Percentiles rank a stretch among this genome's conserved stretches.
phyloP scores from a whole-genome alignment of 768 basidiomycete species.

The Panaeolus papilionaceus region DNA sequence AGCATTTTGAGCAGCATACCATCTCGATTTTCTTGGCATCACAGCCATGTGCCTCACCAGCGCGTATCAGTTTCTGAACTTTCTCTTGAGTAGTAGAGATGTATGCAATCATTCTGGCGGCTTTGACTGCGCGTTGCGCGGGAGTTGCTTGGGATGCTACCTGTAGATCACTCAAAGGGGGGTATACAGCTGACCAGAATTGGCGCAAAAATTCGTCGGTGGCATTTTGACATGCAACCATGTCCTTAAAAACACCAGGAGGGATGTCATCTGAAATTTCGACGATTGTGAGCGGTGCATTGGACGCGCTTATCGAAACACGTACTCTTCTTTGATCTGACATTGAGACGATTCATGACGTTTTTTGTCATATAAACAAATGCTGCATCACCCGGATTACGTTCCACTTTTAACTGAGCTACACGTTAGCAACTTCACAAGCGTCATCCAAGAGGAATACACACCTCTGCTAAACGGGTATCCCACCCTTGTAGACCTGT shows the following conservation, averaged over 20 bases:
- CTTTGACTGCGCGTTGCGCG: slow-evolving; percentile 77
- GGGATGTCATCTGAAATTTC: slow-evolving; percentile 75
- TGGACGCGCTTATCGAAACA: background rate
- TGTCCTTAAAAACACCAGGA: slow-evolving; percentile 76
- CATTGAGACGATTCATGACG: slow-evolving; percentile 74
- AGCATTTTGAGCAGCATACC: slow-evolving; percentile 47
- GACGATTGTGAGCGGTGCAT: slow-evolving; percentile 2
- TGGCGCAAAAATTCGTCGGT: slow-evolving; percentile 97
- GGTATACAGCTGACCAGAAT: slow-evolving; percentile 91
- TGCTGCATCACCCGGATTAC: slow-evolving; percentile 71
- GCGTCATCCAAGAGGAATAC: slow-evolving; percentile 21
- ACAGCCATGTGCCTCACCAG: slow-evolving; percentile 64
- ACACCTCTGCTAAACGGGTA: slow-evolving; percentile 59
- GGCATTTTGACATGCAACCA: slow-evolving; percentile 90
- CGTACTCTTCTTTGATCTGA: slow-evolving; percentile 69
- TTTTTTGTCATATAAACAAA: slow-evolving; percentile 80
- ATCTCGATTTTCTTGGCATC: slow-evolving; percentile 67
- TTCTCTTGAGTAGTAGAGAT: slow-evolving; percentile 83
- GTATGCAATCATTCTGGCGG: slow-evolving; percentile 88
- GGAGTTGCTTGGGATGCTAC: slow-evolving; percentile 57
- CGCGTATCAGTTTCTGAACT: slow-evolving; percentile 74
- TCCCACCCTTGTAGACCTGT: slow-evolving; percentile 63
- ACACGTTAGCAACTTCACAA: background rate
- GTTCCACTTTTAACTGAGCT: slow-evolving; percentile 68
- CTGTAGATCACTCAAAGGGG: slow-evolving; percentile 65